These are phyloP conservation scores for Dictyostelium brefeldianum DNA, from an alignment of 78 protist genomes.

Conservation along the genomic window DNA sequence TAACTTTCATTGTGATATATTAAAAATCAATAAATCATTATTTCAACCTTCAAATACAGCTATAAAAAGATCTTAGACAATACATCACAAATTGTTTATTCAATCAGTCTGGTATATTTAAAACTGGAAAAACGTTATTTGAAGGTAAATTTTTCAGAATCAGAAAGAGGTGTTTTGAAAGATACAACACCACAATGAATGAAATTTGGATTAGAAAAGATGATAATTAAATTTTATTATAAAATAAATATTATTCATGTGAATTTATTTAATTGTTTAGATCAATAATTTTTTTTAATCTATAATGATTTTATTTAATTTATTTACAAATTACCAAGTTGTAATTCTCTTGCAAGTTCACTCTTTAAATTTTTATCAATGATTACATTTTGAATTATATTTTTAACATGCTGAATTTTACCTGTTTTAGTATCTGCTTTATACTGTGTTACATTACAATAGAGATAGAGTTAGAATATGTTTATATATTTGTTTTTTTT, in stretches of 20 bases:
- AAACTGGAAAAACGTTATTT: background rate
- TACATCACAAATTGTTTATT: slow-evolving; percentile 6
- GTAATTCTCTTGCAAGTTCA: slow-evolving; percentile 34
- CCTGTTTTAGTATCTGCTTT: slow-evolving; percentile 34
- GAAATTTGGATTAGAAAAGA: too few relatives aligned
- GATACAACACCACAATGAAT: too few relatives aligned
- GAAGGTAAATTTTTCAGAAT: too few relatives aligned
- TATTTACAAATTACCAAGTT: slow-evolving; percentile 13
- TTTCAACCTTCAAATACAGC: background rate
- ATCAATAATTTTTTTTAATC: too few relatives aligned
- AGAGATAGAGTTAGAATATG: too few relatives aligned
- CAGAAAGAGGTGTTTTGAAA: too few relatives aligned
- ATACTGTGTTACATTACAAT: too few relatives aligned
- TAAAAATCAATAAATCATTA: background rate
- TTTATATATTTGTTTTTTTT: background rate
- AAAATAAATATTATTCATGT: too few relatives aligned
- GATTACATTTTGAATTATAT: slow-evolving; percentile 19
- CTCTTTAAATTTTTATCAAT: slow-evolving; percentile 38
- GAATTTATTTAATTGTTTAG: too few relatives aligned
- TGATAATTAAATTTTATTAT: too few relatives aligned
- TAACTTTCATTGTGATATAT: background rate
- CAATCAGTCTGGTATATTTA: background rate
- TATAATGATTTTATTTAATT: too few relatives aligned
- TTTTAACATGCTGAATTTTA: slow-evolving; percentile 56
- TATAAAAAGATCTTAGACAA: background rate